These are phyloP conservation scores for Escovopsis weberi DNA, from an alignment of 2,329 filamentous ascomycete species.

Conservation along the genomic window DNA sequence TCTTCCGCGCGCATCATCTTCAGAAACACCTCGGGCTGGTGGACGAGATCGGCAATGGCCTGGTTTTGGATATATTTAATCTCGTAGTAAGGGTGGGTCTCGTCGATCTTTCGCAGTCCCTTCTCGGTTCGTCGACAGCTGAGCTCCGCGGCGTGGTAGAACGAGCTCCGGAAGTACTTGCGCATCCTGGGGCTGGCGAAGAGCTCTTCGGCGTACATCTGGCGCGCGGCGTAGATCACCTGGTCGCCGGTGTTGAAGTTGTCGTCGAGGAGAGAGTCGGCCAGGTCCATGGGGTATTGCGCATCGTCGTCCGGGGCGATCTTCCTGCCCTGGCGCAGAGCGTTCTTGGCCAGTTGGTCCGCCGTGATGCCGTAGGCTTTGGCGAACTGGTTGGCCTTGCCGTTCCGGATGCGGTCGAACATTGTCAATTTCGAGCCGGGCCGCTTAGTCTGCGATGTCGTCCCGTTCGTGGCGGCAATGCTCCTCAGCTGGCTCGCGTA, in stretches of 20 bases:
- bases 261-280: slow-evolving; percentile 59
- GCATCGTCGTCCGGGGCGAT: slow-evolving; percentile 73
- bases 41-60: slow-evolving; percentile 65
- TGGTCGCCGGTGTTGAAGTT: slow-evolving; percentile 63
- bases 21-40: slow-evolving; percentile 76
- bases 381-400: slow-evolving; percentile 69
- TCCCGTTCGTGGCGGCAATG: slow-evolving; percentile 47
- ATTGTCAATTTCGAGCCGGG: slow-evolving; percentile 70
- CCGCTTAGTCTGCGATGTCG: slow-evolving; percentile 55
- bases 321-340: slow-evolving; percentile 61
- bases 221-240: slow-evolving; percentile 65
- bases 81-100: slow-evolving; percentile 91
- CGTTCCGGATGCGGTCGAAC: slow-evolving; percentile 71
- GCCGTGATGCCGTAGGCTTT: slow-evolving; percentile 81
- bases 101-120: slow-evolving; percentile 82
- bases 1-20: slow-evolving; percentile 97
- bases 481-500: slow-evolving; percentile 78
- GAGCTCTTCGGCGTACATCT: slow-evolving; percentile 85
- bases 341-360: slow-evolving; percentile 79
- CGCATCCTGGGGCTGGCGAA: slow-evolving; percentile 79
- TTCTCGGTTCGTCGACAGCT: slow-evolving; percentile 89
- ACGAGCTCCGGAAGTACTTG: slow-evolving; percentile 68
- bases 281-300: slow-evolving; percentile 70
- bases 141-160: slow-evolving; percentile 70
- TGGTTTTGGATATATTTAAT: slow-evolving; percentile 94